phyloP scores from a whole-genome alignment of 495 filamentous ascomycete genomes.

The Lasiosphaeria hispida region DNA sequence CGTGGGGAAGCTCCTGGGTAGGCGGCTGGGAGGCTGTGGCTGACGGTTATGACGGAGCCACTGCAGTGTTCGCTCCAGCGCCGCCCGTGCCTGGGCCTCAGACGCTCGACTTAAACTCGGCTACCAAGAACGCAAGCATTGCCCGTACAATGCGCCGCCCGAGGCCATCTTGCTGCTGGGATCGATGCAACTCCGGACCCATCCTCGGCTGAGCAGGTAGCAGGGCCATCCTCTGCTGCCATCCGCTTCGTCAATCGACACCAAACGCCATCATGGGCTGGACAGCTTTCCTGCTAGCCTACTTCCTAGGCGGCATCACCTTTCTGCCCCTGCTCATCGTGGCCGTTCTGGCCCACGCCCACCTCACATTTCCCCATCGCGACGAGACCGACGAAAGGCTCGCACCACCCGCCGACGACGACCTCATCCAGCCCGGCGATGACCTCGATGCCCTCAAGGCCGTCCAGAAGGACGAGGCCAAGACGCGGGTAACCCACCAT shows the following conservation, averaged over 20 bases:
- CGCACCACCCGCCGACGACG: slow-evolving; percentile 32
- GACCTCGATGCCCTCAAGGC: slow-evolving; percentile 45
- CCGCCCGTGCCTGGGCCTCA: too few relatives aligned
- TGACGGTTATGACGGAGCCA: too few relatives aligned
- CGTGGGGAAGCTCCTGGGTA: too few relatives aligned
- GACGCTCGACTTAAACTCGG: background rate
- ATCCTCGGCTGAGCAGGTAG: slow-evolving; percentile 29
- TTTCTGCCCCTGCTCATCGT: slow-evolving; percentile 75
- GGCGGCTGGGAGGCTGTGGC: too few relatives aligned
- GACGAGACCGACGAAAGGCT: slow-evolving; percentile 31
- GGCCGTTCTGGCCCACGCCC: slow-evolving; percentile 63
- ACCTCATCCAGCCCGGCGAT: slow-evolving; percentile 49
- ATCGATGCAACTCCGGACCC: slow-evolving; percentile 27
- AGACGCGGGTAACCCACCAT: slow-evolving; percentile 45
- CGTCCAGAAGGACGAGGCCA: slow-evolving; percentile 43
- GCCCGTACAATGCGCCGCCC: slow-evolving; percentile 6
- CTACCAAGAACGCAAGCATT: background rate
- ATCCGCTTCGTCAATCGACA: background rate
- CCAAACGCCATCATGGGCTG: slow-evolving; percentile 60
- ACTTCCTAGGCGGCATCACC: slow-evolving; percentile 86
- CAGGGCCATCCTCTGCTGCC: slow-evolving; percentile 11
- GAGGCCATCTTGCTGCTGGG: slow-evolving; percentile 1
- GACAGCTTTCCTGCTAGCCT: slow-evolving; percentile 67
- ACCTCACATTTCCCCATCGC: slow-evolving; percentile 62
- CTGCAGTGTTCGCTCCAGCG: too few relatives aligned